Evolutionary conservation across 1,139 yeast species (phyloP).

Genomic region (Candida buenavistaensis): DNA sequence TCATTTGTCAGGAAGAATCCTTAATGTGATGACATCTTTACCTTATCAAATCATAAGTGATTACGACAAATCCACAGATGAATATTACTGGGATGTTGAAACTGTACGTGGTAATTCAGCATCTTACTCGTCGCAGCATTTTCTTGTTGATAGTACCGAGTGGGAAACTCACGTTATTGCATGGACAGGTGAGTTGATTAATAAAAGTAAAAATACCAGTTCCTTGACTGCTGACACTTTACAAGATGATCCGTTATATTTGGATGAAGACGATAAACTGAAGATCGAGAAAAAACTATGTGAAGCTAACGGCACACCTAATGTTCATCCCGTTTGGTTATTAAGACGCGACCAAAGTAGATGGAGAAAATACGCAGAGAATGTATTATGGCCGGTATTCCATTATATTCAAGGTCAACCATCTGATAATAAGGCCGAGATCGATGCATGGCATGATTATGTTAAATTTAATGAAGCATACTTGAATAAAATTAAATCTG

Average conservation of each 20-base stretch:
- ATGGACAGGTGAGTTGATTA: conserved; percentile 90
- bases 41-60: conserved; percentile 60
- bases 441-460: conserved; percentile 88
- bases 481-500: conserved; percentile 68
- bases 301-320: conserved; percentile 43
- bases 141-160: conserved; percentile 61
- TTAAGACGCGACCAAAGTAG: conserved; percentile 68
- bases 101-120: conserved; percentile 85
- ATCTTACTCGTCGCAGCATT: conserved; percentile 69
- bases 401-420: conserved; percentile 82
- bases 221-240: conserved; percentile 23
- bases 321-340: conserved; percentile 85
- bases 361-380: conserved; percentile 90
- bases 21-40: conserved; percentile 67
- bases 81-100: conserved; percentile 51
- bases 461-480: conserved; percentile 89
- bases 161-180: conserved; percentile 91
- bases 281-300: conserved; percentile 46
- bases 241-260: conserved; percentile 60
- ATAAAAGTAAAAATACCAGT: conserved; percentile 23
- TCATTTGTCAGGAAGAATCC: conserved; percentile 60
- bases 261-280: conserved; percentile 56
- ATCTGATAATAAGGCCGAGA: conserved; percentile 66
- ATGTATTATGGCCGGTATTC: conserved; percentile 89
- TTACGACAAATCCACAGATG: conserved; percentile 25